phyloP scores from a whole-genome alignment of 1,284 basidiomycete genomes.

The Cryptococcus amylolentus region DNA sequence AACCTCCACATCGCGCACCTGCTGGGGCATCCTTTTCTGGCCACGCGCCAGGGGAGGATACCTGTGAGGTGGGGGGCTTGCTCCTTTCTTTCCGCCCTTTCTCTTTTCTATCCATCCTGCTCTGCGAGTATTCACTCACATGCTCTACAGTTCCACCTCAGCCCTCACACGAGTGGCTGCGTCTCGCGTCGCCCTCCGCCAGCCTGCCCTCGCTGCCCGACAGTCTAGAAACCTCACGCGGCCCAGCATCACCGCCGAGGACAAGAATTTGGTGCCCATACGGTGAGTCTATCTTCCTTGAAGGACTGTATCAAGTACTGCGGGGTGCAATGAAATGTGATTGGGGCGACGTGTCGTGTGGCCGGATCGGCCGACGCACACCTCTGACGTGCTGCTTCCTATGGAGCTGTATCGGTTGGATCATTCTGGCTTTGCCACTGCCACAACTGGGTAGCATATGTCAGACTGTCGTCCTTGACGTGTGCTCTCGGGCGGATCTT shows the following conservation, averaged over 20 bases:
- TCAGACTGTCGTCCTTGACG: no score
- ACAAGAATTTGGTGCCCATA: slow-evolving; percentile 39
- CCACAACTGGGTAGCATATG: no score
- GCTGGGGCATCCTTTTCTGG: neutral
- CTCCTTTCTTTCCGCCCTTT: neutral
- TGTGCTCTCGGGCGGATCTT: no score
- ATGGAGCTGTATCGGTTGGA: no score
- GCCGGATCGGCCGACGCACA: neutral
- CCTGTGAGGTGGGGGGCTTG: neutral
- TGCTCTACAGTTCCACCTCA: neutral
- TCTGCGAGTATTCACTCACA: neutral
- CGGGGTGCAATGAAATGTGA: neutral
- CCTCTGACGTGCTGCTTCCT: no score
- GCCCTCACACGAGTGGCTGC: neutral
- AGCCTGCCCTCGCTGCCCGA: neutral
- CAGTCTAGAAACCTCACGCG: slow-evolving; percentile 8
- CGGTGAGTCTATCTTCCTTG: slow-evolving; percentile 14
- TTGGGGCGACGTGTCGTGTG: neutral
- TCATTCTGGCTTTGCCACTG: no score
- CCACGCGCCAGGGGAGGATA: neutral
- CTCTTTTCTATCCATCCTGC: neutral
- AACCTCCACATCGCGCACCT: slow-evolving; percentile 8
- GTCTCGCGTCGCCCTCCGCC: neutral
- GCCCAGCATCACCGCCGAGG: slow-evolving; percentile 12
- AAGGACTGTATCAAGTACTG: no score